Evolutionary conservation across 306 rosid species (phyloP), one percentile per base, ranked within the genome.

Genomic region (Lablab purpureus): DNA sequence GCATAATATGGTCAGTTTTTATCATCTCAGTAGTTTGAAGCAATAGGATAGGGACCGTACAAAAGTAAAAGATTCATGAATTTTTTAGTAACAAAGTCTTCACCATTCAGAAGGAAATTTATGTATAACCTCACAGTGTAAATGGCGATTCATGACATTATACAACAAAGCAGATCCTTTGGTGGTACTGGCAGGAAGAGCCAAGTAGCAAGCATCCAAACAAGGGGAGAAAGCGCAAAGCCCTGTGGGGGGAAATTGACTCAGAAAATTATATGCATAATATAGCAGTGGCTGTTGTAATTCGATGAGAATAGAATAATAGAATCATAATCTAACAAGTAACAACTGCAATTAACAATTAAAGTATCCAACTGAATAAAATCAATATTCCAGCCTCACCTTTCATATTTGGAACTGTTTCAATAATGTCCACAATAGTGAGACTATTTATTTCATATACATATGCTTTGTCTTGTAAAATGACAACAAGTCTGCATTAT

Each of bases 61-160:
- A 56, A 43, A 10, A 77, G 63, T 67, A 49, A 71, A 77, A 78
- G 18, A 47, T 51, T 79, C 23, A 22, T 50, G 12, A 46, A 66
- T 67, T 50, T 67, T 36, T 43, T 51, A 9, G 50, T 11, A 74
- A 69, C 58, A 71, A 71, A 71, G 46, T 40, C 62, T 58, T 73
- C 11, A 64, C 58, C 51, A 72, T 52, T 55, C 68, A 68, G 49
- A 81, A 71, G 51, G 73, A 77, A 65, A 46, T 63, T 73, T 64
- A 72, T 74, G 76, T 21, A 85, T 81, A 84, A 94, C 99, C 99
- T 92, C 97, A 89, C 97, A 94, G 82, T 91, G 99, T 83, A 88
- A 87, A 74, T 77, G 93, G 71, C 71, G 85, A 67, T 94, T 97
- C 97, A 92, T 91, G 70, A 87, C 97, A 76, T 92, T 92, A 87